Evolutionary conservation across 2,329 filamentous ascomycete species (phyloP).

Genomic region (Colletotrichum tamarilloi): DNA sequence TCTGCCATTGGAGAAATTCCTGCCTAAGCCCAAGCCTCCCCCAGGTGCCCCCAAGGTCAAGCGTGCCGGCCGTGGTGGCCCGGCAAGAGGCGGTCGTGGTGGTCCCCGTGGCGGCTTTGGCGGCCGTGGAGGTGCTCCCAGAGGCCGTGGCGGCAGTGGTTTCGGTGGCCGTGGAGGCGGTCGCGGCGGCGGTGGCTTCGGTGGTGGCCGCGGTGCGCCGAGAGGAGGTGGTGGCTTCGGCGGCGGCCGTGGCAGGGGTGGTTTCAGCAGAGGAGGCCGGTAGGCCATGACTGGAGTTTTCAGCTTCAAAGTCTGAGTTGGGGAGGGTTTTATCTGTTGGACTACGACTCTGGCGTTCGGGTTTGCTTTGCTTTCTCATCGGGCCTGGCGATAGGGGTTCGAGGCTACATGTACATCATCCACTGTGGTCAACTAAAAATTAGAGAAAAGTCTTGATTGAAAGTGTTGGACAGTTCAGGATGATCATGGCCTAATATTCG

Average conservation of each 20-base stretch:
- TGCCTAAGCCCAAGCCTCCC: slow-evolving; percentile 88
- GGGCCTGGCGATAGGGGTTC: slow-evolving; percentile 25
- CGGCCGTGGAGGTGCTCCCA: slow-evolving; percentile 36
- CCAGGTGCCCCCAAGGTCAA: slow-evolving; percentile 72
- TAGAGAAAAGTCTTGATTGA: slow-evolving; percentile 21
- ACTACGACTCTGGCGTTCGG: slow-evolving; percentile 35
- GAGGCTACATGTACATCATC: slow-evolving; percentile 35
- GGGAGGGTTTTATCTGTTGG: slow-evolving; percentile 32
- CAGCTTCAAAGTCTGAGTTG: slow-evolving; percentile 5
- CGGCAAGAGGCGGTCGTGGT: slow-evolving; percentile 56
- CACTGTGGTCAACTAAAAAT: slow-evolving; percentile 29
- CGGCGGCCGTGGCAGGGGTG: slow-evolving; percentile 32
- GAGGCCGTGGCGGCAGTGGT: slow-evolving; percentile 46
- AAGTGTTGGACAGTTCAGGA: background rate
- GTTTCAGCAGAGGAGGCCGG: slow-evolving; percentile 36
- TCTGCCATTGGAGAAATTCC: slow-evolving; percentile 93
- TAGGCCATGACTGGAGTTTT: slow-evolving; percentile 1
- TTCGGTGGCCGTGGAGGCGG: slow-evolving; percentile 34
- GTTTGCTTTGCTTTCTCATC: slow-evolving; percentile 34
- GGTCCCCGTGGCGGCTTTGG: slow-evolving; percentile 43
- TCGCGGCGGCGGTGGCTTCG: slow-evolving; percentile 11
- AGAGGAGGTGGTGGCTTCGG: slow-evolving; percentile 38
- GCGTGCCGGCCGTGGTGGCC: slow-evolving; percentile 65
- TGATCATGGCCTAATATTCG: background rate
- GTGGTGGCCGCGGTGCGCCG: slow-evolving; percentile 37